phyloP scores from a whole-genome alignment of 306 rosid species.

The Canavalia gladiata region DNA sequence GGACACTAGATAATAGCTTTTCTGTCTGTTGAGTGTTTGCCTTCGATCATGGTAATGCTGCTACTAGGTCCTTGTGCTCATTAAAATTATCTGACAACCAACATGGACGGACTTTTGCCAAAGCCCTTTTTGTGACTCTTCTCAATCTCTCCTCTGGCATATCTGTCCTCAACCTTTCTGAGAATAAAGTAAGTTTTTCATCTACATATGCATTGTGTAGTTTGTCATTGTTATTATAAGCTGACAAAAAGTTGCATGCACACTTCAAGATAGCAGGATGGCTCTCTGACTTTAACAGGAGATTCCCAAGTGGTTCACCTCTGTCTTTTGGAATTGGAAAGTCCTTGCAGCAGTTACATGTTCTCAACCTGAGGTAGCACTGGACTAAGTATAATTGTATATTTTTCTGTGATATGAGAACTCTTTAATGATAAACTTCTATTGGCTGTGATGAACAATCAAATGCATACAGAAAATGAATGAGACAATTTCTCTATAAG shows the following conservation, averaged over 20 bases:
- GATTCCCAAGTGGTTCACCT: conserved; percentile 48
- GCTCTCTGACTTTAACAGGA: conserved; percentile 70
- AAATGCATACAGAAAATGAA: conserved; percentile 27
- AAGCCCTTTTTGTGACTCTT: conserved; percentile 66
- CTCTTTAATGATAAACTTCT: conserved; percentile 13
- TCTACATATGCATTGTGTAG: conserved; percentile 42
- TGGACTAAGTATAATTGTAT: conserved; percentile 28
- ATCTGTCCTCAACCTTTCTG: conserved; percentile 87
- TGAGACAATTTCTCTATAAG: conserved; percentile 11
- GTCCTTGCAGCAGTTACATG: conserved; percentile 77
- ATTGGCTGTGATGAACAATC: conserved; percentile 31
- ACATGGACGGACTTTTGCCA: conserved; percentile 70
- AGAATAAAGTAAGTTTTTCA: conserved; percentile 71
- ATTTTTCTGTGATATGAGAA: conserved; percentile 38
- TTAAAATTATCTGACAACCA: conserved; percentile 68
- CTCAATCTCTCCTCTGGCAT: conserved; percentile 73
- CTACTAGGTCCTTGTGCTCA: conserved; percentile 73
- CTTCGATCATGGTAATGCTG: conserved; percentile 37
- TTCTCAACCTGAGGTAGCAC: conserved; percentile 82
- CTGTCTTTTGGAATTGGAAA: conserved; percentile 55
- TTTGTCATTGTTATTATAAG: conserved; percentile 31
- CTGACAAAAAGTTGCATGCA: conserved; percentile 44
- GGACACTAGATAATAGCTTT: conserved; percentile 16
- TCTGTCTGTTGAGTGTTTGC: conserved; percentile 43
- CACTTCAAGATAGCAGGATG: conserved; percentile 84